These are phyloP conservation scores for Cruciata laevipes DNA, from an alignment of 257 asterid genomes.

Conservation along the genomic window DNA sequence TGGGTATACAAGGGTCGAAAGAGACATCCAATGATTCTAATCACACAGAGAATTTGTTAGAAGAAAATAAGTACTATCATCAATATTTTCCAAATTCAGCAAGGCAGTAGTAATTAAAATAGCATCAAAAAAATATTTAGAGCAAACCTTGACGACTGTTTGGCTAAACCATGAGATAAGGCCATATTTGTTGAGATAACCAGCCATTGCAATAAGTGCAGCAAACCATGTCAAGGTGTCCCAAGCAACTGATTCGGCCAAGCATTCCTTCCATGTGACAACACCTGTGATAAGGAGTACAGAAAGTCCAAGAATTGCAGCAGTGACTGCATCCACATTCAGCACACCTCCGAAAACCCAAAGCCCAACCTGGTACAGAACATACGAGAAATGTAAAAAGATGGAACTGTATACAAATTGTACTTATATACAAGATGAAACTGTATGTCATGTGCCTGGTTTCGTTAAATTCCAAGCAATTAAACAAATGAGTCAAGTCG, in stretches of 20 bases:
- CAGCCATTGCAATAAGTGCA: constrained; percentile 99
- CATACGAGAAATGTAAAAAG: constrained; percentile 7
- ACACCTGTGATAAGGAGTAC: constrained; percentile 88
- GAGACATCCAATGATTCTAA: neutral
- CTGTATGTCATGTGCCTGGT: too few relatives aligned
- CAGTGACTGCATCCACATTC: constrained; percentile 92
- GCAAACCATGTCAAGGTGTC: constrained; percentile 99
- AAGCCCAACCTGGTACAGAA: constrained; percentile 68
- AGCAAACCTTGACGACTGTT: constrained; percentile 71
- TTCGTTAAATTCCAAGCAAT: neutral
- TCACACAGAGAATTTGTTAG: neutral
- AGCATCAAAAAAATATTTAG: neutral
- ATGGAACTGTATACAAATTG: neutral
- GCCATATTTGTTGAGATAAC: constrained; percentile 90
- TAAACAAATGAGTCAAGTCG: neutral
- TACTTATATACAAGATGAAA: neutral
- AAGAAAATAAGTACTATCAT: neutral
- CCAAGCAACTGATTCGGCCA: constrained; percentile 99
- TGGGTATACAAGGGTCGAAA: neutral
- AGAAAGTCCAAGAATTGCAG: constrained; percentile 89
- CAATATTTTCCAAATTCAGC: neutral
- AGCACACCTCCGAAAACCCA: constrained; percentile 80
- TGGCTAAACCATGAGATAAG: constrained; percentile 98
- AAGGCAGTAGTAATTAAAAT: constrained; percentile 1
- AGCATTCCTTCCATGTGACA: constrained; percentile 96